Evolutionary conservation across 306 rosid species (phyloP).

Genomic region (Fragaria ananassa): DNA sequence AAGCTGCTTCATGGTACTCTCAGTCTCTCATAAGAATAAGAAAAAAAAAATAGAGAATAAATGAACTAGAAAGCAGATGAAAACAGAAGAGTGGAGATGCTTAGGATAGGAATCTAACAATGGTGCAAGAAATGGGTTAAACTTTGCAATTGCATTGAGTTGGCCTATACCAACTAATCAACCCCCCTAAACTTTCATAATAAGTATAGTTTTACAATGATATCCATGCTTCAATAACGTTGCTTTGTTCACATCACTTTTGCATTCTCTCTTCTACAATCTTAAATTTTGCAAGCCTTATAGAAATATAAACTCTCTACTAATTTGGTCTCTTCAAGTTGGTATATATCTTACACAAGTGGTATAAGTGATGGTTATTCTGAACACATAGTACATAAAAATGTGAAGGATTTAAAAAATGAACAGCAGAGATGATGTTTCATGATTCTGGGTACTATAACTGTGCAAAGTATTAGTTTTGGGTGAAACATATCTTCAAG

Average conservation of each 20-base stretch:
- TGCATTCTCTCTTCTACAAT: background rate
- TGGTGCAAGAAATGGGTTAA: background rate
- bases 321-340: background rate
- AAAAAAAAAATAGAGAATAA: background rate
- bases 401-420: background rate
- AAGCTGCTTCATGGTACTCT: constrained; percentile 86
- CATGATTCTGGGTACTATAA: background rate
- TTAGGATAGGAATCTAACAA: background rate
- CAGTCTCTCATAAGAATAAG: background rate
- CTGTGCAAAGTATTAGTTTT: background rate
- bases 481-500: background rate
- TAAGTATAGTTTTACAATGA: background rate
- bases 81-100: background rate
- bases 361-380: background rate
- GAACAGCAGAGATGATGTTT: background rate
- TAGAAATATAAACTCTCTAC: background rate
- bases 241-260: background rate
- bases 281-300: background rate
- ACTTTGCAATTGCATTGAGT: background rate
- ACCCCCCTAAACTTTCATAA: background rate
- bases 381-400: background rate
- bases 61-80: background rate
- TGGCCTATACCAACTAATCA: background rate
- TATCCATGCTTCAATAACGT: background rate
- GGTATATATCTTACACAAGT: background rate